Evolutionary conservation across 1,284 basidiomycete species (phyloP).

Genomic region (Mycena citricolor): DNA sequence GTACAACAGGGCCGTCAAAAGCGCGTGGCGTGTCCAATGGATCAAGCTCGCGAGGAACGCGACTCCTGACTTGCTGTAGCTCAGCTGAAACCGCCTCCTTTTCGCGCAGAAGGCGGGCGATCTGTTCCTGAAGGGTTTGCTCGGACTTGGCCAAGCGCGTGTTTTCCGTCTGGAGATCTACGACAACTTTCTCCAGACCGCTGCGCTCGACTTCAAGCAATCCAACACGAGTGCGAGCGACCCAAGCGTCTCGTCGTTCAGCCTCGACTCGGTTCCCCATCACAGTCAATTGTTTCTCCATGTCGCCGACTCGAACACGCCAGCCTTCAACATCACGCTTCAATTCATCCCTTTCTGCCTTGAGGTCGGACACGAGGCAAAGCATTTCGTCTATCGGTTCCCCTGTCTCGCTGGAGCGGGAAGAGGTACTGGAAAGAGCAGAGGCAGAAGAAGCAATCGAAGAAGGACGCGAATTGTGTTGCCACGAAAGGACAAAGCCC

Average conservation of each 20-base stretch:
- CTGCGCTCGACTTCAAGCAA: conserved; percentile 66
- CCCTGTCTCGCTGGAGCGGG: conserved; percentile 17
- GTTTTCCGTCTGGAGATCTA: conserved; percentile 26
- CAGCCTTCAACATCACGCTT: conserved; percentile 76
- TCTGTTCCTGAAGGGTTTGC: conserved; percentile 32
- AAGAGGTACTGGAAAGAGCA: conserved; percentile 25
- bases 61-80: conserved; percentile 12
- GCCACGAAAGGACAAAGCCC: conserved; percentile 52
- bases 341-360: conserved; percentile 75
- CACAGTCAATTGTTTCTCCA: conserved; percentile 59
- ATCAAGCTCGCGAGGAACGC: conserved; percentile 24
- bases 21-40: conserved; percentile 44
- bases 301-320: conserved; percentile 65
- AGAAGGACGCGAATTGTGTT: conserved; percentile 44
- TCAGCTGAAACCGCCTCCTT: conserved; percentile 25
- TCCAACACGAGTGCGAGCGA: conserved; percentile 63
- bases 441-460: conserved; percentile 52
- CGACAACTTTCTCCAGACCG: conserved; percentile 39
- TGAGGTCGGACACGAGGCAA: conserved; percentile 69
- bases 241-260: conserved; percentile 75
- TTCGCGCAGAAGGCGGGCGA: conserved; percentile 35
- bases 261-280: conserved; percentile 64
- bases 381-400: conserved; percentile 74
- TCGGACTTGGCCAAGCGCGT: conserved; percentile 35
- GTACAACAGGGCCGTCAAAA: conserved; percentile 30